These are phyloP conservation scores for Cutaneotrichosporon mucoides DNA, from an alignment of 1,284 basidiomycete species.

Conservation along the genomic window DNA sequence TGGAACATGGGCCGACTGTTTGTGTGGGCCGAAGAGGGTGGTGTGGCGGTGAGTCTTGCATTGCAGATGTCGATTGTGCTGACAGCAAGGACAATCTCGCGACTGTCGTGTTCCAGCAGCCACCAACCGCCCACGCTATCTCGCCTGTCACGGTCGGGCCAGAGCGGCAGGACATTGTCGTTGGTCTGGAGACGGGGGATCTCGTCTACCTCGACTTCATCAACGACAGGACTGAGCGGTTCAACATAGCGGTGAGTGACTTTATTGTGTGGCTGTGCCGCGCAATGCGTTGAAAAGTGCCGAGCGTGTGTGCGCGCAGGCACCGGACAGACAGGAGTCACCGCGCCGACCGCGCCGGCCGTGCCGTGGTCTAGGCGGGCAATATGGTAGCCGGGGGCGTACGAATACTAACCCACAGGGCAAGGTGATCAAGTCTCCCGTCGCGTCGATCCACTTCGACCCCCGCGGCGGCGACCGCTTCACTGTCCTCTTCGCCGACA, in stretches of 20 bases:
- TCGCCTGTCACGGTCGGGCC: constrained; percentile 61
- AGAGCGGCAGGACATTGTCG: constrained; percentile 79
- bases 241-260: constrained; percentile 76
- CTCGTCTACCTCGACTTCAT: constrained; percentile 81
- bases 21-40: constrained; percentile 74
- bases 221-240: constrained; percentile 68
- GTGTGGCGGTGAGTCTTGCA: constrained; percentile 6
- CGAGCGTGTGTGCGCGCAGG: neutral
- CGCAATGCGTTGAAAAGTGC: neutral
- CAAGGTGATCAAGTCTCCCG: constrained; percentile 70
- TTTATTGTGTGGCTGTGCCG: neutral
- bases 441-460: constrained; percentile 83
- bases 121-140: constrained; percentile 83
- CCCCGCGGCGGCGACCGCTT: constrained; percentile 79
- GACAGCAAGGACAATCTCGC: constrained; percentile 70
- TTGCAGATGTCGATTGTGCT: neutral
- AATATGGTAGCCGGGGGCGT: neutral
- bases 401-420: constrained; percentile 53
- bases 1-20: constrained; percentile 76
- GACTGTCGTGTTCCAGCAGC: constrained; percentile 76
- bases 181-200: constrained; percentile 90
- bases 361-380: too few species aligned
- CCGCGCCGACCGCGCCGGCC: neutral
- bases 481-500: constrained; percentile 81
- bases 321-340: neutral